Base-by-base conservation (phyloP, 306 rosid genomes). In the Styphnolobium japonicum region DNA sequence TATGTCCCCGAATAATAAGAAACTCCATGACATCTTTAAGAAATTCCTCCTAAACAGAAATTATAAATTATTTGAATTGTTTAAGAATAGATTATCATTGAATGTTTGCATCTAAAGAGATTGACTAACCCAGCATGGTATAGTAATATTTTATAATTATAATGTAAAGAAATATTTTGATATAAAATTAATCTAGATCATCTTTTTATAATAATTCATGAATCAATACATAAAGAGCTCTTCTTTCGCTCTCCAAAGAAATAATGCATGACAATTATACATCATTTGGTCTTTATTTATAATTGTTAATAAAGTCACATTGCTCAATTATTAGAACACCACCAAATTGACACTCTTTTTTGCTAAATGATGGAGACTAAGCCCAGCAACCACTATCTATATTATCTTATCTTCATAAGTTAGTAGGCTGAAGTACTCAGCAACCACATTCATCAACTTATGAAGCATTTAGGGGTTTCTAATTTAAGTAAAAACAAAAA, bases 11-110 rank as follows among this genome's bases (percentile, higher is more conserved):
- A 70, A 96, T 91, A 43, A 93, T 86, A 67, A 96, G 85, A 85
- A 96, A 96, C 85, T 96, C 97, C 98, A 96, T 88, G 75, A 96
- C 97, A 74, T 96, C 99, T 85, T 91, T 96, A 84, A 96, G 86
- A 86, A 96, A 96, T 81, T 96, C 97, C 85, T 91, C 99, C 99
- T 96, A 76, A 27, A 74, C 10, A 62, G n/a, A 55, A 40, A 73
- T 67, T 25, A 37, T 10, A 42, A 37, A 15, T 39, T 60, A 62
- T 34, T 36, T 12, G 4, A 77, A 70, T 42, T 57, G 22, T 62
- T 45, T 27, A 36, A 27, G 58, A 72, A 51, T 16, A 65, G 1
- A 36, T 53, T 70, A 16, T 37, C 34, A 10, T 27, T 39, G 51
- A 57, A 67, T 36, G n/a, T 48, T 80, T 66, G 75, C 70, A 71